Evolutionary conservation across 2,329 filamentous ascomycete species (phyloP).

Genomic region (Xylaria digitata): DNA sequence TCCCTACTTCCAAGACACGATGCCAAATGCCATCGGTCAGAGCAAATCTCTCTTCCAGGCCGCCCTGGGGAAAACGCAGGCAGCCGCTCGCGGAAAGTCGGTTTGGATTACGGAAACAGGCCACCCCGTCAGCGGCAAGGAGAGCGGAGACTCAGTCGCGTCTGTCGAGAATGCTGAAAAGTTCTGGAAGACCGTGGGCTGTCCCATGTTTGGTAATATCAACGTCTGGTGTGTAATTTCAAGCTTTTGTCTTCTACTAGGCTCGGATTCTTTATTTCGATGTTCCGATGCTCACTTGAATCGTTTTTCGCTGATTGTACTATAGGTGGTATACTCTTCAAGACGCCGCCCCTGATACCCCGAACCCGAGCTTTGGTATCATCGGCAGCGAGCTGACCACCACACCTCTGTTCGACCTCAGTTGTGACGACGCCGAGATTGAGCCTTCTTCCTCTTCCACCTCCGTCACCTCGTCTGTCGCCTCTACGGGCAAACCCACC

Average conservation of each 20-base stretch:
- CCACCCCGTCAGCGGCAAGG: conserved; percentile 80
- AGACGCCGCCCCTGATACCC: conserved; percentile 69
- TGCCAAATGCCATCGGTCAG: conserved; percentile 72
- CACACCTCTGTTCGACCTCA: conserved; percentile 72
- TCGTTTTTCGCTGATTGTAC: neutral
- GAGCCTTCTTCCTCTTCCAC: conserved; percentile 41
- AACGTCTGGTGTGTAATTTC: conserved; percentile 69
- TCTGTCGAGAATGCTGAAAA: conserved; percentile 74
- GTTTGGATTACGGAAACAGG: conserved; percentile 92
- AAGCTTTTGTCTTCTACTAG: neutral
- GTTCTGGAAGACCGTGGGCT: conserved; percentile 86
- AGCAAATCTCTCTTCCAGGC: conserved; percentile 75
- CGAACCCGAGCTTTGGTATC: conserved; percentile 78
- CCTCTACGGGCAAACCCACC: conserved; percentile 31
- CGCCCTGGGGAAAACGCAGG: conserved; percentile 70
- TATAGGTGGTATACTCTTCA: conserved; percentile 74
- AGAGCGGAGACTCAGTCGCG: conserved; percentile 70
- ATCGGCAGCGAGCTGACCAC: conserved; percentile 65
- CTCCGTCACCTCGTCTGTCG: conserved; percentile 36
- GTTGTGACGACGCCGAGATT: conserved; percentile 58
- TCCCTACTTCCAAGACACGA: conserved; percentile 82
- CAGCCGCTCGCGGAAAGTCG: conserved; percentile 71
- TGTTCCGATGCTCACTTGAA: neutral
- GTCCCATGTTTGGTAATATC: conserved; percentile 71
- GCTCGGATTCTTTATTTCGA: neutral